Evolutionary conservation across 2,329 filamentous ascomycete genomes (phyloP).

Genomic region (Cladosporium colombiae): DNA sequence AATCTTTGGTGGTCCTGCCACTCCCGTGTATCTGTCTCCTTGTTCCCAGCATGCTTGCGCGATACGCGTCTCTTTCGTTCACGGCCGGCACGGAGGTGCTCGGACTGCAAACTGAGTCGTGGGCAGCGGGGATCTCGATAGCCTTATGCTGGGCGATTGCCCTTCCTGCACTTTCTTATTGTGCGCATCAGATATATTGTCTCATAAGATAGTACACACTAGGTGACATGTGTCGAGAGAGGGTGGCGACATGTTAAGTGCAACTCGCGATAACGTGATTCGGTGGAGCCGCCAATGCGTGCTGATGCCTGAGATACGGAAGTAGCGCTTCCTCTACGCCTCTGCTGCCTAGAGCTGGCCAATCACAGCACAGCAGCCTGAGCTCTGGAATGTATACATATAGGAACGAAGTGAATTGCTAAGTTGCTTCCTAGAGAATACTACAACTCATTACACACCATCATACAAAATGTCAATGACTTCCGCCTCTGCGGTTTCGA

Average conservation of each 20-base stretch:
- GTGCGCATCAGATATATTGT: not conserved
- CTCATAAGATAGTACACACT: not conserved
- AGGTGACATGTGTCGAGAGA: not conserved
- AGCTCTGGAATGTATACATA: not conserved
- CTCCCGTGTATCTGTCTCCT: not conserved
- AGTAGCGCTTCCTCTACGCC: not conserved
- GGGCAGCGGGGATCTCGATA: not conserved
- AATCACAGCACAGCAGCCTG: not conserved
- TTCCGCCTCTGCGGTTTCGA: not conserved
- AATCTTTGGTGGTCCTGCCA: not conserved
- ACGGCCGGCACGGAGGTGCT: not conserved
- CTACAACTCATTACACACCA: not conserved
- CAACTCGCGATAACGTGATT: not conserved
- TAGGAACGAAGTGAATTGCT: not conserved
- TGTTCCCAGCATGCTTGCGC: not conserved
- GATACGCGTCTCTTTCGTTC: not conserved
- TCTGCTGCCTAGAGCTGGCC: conserved; percentile 8
- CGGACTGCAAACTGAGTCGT: not conserved
- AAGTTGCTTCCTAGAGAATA: not conserved
- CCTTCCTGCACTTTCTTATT: not conserved
- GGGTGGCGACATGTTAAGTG: not conserved
- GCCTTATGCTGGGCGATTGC: not conserved
- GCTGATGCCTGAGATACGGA: conserved; percentile 5
- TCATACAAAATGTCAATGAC: not conserved
- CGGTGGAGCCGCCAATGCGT: not conserved